Conservation (phyloP, 352 stramenopile species). For the Lagenidium sp. region DNA sequence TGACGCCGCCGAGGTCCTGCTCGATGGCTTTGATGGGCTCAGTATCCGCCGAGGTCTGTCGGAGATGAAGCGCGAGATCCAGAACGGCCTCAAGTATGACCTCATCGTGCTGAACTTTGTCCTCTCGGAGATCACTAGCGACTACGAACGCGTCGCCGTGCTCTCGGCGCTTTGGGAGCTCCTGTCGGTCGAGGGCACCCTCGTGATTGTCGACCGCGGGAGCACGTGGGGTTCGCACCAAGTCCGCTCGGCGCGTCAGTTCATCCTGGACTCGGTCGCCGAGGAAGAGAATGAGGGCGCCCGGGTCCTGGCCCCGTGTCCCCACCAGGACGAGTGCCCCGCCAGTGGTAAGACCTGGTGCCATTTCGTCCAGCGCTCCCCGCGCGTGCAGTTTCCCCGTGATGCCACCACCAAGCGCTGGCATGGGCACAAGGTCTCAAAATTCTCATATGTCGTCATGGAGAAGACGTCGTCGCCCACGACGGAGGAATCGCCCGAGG, state of each 20-base stretch:
- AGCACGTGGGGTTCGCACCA: slow-evolving; percentile 78
- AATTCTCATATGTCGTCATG: slow-evolving; percentile 81
- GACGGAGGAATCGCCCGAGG: slow-evolving; percentile 16
- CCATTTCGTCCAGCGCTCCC: slow-evolving; percentile 80
- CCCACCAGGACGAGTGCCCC: slow-evolving; percentile 69
- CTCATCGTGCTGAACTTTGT: slow-evolving; percentile 70
- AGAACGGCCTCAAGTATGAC: slow-evolving; percentile 61
- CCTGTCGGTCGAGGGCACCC: slow-evolving; percentile 54
- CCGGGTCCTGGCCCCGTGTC: slow-evolving; percentile 62
- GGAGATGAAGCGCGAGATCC: slow-evolving; percentile 73
- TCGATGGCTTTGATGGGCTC: slow-evolving; percentile 67
- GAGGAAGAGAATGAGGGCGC: slow-evolving; percentile 21
- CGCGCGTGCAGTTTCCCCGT: slow-evolving; percentile 58
- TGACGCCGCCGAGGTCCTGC: slow-evolving; percentile 56
- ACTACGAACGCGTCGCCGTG: slow-evolving; percentile 73
- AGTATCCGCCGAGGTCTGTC: slow-evolving; percentile 60
- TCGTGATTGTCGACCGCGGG: slow-evolving; percentile 74
- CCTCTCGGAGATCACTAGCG: slow-evolving; percentile 74
- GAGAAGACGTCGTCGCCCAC: slow-evolving; percentile 40
- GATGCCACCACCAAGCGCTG: slow-evolving; percentile 72
- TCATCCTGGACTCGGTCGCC: slow-evolving; percentile 66
- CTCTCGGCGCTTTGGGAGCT: slow-evolving; percentile 76
- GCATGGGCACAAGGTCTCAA: slow-evolving; percentile 77
- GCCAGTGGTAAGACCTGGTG: slow-evolving; percentile 69
- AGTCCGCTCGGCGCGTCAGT: slow-evolving; percentile 78